Evolutionary conservation across 148 eudicot species (phyloP), one percentile per base, ranked within the genome.

Genomic region (Mesembryanthemum crystallinum): DNA sequence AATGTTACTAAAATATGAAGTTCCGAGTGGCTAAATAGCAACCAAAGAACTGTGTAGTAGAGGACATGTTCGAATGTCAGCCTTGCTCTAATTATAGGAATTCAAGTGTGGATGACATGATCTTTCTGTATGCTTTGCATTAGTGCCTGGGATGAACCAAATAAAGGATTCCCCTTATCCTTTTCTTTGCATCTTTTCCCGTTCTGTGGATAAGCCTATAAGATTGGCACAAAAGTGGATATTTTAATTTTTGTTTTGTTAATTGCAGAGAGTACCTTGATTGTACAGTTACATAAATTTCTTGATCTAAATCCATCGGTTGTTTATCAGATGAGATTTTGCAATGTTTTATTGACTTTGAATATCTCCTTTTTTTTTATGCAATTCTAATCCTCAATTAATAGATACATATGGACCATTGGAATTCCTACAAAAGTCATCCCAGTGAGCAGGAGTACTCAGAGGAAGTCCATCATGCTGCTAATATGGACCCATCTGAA

Each of bases 371-470:
- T 10, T 0, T n/a, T 68, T 68, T 64, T 59, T 24, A 32, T 79
- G 20, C 18, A 35, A 35, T 9, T 39, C 15, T 59, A 27, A n/a
- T 63, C 7, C 37, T 75, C 65, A 30, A 20, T 58, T 18, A 64
- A 65, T 89, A 95, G 98, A 82, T 90, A 60, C 90, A 62, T 57
- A 82, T 82, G 87, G 90, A 89, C 37, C 77, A 82, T 33, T 92
- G 99, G 97, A 57, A 78, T 73, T 72, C 85, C 33, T 95, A 89
- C 86, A 95, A 89, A 82, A 82, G 84, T 52, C 94, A 90, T 55
- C 73, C 88, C 2, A 78, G 78, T 51, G 96, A 92, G 79, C 97
- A 95, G 80, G 78, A 87, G 9, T 95, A 85, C 83, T 89, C 91
- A 29, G 78, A 87, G 69, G 96, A 88, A 23, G 88, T 87, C 59